phyloP scores from a whole-genome alignment of 805 yeast genomes.

The Metschnikowia vanudenii region DNA sequence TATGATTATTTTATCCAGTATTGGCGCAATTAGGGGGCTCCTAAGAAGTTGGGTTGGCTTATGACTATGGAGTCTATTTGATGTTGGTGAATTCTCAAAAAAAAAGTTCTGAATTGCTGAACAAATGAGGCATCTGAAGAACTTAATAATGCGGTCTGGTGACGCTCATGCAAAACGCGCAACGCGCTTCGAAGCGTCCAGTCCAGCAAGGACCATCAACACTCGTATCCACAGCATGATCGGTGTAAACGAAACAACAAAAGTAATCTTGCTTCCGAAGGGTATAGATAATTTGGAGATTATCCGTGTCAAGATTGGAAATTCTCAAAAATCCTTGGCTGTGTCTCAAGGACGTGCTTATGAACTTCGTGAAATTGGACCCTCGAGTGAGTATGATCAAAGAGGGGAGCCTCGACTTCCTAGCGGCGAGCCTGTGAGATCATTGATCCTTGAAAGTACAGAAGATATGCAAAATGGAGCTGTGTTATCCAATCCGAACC shows the following conservation, averaged over 20 bases:
- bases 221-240: neutral
- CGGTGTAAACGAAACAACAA: constrained; percentile 9
- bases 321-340: constrained; percentile 10
- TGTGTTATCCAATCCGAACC: constrained; percentile 12
- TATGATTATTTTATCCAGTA: constrained; percentile 67
- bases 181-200: constrained; percentile 1
- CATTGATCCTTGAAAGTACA: constrained; percentile 13
- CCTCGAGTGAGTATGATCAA: constrained; percentile 14
- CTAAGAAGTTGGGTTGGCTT: constrained; percentile 49
- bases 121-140: neutral
- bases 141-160: neutral
- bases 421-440: constrained; percentile 19
- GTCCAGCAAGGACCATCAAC: neutral
- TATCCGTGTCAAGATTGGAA: constrained; percentile 2
- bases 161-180: neutral
- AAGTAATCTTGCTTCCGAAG: constrained; percentile 15
- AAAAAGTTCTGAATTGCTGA: no score
- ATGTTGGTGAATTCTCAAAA: neutral
- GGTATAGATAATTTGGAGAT: constrained; percentile 4
- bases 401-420: constrained; percentile 18
- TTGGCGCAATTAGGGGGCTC: constrained; percentile 40
- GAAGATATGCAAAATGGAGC: constrained; percentile 3
- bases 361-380: constrained; percentile 19
- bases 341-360: constrained; percentile 7
- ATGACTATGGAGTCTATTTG: constrained; percentile 1